A percentile compares a stretch with the other conserved stretches of the same genome.
These are phyloP conservation scores for Geranium incanum DNA, from an alignment of 441 rosid genomes.

Conservation along the genomic window DNA sequence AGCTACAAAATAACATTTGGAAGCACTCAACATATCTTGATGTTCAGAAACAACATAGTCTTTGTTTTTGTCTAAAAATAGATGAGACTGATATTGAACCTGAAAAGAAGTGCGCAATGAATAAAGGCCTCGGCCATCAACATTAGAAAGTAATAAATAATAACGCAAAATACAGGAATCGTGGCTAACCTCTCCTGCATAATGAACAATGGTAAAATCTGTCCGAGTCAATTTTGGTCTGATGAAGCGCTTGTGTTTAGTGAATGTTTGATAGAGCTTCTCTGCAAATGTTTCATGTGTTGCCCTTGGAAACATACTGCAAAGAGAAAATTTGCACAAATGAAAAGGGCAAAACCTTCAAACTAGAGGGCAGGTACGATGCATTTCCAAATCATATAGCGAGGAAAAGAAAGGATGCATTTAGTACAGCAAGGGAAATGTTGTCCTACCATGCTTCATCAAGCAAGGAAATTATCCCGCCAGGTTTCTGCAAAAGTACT, in stretches of 20 bases:
- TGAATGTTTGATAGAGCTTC: constrained; percentile 94
- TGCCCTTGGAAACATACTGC: constrained; percentile 99
- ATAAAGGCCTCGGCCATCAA: constrained; percentile 13
- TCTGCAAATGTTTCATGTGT: constrained; percentile 95
- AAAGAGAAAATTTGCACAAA: constrained; percentile 17
- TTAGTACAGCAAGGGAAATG: constrained; percentile 12
- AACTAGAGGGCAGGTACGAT: neutral
- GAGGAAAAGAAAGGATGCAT: constrained; percentile 9
- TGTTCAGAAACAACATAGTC: constrained; percentile 95
- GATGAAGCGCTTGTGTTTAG: constrained; percentile 72
- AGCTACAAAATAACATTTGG: constrained; percentile 75
- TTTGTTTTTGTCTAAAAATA: constrained; percentile 96
- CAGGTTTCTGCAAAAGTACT: constrained; percentile 71
- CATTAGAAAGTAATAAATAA: constrained; percentile 10
- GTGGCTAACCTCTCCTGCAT: constrained; percentile 86
- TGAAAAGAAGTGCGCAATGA: constrained; percentile 31
- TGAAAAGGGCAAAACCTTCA: constrained; percentile 12
- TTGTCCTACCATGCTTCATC: constrained; percentile 91
- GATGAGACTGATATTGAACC: constrained; percentile 91
- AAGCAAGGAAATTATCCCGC: constrained; percentile 87
- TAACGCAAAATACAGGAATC: constrained; percentile 18
- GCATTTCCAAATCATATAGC: neutral
- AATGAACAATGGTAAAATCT: constrained; percentile 81
- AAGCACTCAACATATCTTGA: constrained; percentile 75
- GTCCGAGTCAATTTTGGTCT: constrained; percentile 94